These are phyloP conservation scores for Solanum lycopersicoides DNA, from an alignment of 257 asterid species.

Conservation along the genomic window DNA sequence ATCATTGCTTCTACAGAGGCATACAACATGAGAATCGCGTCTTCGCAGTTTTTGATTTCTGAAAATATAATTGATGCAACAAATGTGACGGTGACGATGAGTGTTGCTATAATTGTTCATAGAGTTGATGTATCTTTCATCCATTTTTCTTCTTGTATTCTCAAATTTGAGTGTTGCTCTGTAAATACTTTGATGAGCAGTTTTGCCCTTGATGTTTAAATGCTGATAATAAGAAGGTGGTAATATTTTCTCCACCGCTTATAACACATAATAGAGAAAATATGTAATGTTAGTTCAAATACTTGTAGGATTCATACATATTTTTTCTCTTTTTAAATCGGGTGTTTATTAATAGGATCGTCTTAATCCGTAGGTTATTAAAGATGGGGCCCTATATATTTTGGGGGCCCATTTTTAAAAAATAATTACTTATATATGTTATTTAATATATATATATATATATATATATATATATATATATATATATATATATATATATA, in stretches of 20 bases:
- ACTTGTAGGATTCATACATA: not conserved
- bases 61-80: slow-evolving; percentile 34
- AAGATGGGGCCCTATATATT: too few relatives aligned
- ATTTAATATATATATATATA: too few relatives aligned
- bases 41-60: slow-evolving; percentile 17
- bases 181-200: slow-evolving; percentile 20
- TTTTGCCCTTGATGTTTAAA: slow-evolving; percentile 10
- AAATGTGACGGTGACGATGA: slow-evolving; percentile 26
- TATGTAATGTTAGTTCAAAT: not conserved
- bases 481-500: too few relatives aligned
- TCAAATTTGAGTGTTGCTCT: slow-evolving; percentile 13
- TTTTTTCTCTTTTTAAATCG: not conserved
- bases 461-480: too few relatives aligned
- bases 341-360: not conserved
- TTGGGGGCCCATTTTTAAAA: too few relatives aligned
- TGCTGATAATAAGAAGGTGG: slow-evolving; percentile 11
- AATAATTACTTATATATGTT: too few relatives aligned
- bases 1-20: slow-evolving; percentile 24
- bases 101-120: slow-evolving; percentile 26
- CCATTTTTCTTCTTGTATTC: slow-evolving; percentile 26
- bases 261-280: not conserved
- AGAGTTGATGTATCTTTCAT: slow-evolving; percentile 31
- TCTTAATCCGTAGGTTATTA: too few relatives aligned
- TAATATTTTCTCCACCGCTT: slow-evolving; percentile 34
- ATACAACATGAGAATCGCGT: slow-evolving; percentile 10